phyloP scores from a whole-genome alignment of 257 asterid species.

The Ilex asprella region DNA sequence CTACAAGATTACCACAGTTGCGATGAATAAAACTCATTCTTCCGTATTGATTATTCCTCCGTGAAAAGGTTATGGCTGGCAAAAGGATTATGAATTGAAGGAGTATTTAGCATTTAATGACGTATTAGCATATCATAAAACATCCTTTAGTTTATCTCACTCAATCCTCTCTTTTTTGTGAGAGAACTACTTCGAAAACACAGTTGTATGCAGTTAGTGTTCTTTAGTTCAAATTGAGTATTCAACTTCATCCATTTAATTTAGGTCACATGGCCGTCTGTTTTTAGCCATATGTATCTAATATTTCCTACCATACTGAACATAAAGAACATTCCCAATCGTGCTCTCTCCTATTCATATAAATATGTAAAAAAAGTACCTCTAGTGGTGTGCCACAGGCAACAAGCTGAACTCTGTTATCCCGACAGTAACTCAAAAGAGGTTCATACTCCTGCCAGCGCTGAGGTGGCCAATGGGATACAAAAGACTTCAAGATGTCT shows the following conservation, averaged over 20 bases:
- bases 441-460: constrained; percentile 93
- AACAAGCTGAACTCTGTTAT: constrained; percentile 61
- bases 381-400: constrained; percentile 92
- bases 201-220: neutral
- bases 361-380: constrained; percentile 30
- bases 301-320: too few species aligned
- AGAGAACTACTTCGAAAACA: neutral
- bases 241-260: neutral
- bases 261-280: neutral
- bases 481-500: constrained; percentile 58
- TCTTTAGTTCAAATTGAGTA: neutral
- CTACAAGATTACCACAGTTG: too few species aligned
- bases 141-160: too few species aligned
- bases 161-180: too few species aligned
- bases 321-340: neutral
- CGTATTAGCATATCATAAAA: too few species aligned
- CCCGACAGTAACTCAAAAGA: constrained; percentile 62
- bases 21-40: too few species aligned
- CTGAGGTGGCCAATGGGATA: constrained; percentile 69
- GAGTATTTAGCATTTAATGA: too few species aligned
- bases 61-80: too few species aligned
- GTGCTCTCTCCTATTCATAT: neutral
- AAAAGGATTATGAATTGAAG: too few species aligned
- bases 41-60: too few species aligned
- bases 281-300: too few species aligned